Evolutionary conservation across 768 basidiomycete genomes (phyloP), one percentile per base, ranked within the genome.

Genomic region (Nevesoporus exiguus): DNA sequence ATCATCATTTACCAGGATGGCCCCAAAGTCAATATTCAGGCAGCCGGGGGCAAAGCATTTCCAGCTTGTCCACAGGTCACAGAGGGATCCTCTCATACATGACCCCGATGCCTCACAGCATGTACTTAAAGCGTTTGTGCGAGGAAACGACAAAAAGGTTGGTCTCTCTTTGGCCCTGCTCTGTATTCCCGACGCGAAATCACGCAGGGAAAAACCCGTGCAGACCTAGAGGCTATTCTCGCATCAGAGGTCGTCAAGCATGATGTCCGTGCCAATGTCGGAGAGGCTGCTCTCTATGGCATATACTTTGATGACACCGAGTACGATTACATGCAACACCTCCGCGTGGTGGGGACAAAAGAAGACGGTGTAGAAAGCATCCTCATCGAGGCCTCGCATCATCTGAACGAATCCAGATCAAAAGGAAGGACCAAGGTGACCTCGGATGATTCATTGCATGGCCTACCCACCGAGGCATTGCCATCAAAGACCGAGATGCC

Each of bases 281-380:
- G 96, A 52, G 91, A 98, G 74, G 97, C 97, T 0, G 76, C 88
- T 7, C 67, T 83, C 9, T 95, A 98, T 69, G 97, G 94, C 4
- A 74, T 99, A 66, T 92, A 92, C 73, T 98, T 83, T 73, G 94
- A 98, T 73, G 95, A 99, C 66, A 88, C 91, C 7, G 82, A 93
- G 55, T 99, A 99, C 75, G 91, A 99, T 72, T 99, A 99, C 76
- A 93, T 98, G 90, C 88, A 95, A 69, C 97, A 99, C 73, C 81
- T 99, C 41, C 86, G 92, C 13, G 62, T 81, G 2, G 83, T 91
- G 47, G 92, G 91, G 4, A 64, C 81, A 13, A 80, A 86, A 53
- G 90, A 91, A 66, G 90, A 86, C 41, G 89, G 90, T 11, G 83
- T 89, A 8, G 92, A 93, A 36, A 88, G 84, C 54, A 73, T 91